Evolutionary conservation across 768 basidiomycete species (phyloP), one percentile per base, ranked within the genome.

Genomic region (Amanita polypyramis): DNA sequence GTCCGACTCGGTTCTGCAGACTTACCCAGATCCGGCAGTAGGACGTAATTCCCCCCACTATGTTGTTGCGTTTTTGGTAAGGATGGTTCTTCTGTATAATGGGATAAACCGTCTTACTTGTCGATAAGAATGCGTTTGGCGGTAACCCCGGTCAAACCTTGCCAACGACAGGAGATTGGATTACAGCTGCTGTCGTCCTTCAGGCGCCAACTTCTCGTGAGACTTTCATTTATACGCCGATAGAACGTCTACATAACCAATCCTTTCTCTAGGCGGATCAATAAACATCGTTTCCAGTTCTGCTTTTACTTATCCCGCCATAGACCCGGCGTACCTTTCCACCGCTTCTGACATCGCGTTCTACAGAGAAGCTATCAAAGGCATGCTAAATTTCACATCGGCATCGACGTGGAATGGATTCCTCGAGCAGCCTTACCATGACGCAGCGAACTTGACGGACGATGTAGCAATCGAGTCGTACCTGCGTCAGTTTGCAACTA

Each of bases 271-370:
- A 71, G 68, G 67, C 45, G 70, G 70, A 19, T 57, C 56, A 9
- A 49, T 70, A n/a, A 64, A 57, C 11, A 51, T 78, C 33, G 67
- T 60, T 35, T 70, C 73, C 12, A 65, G 60, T 19, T 59, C 70
- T 54, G 67, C 76, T 8, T 76, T 78, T 58, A 63, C 62, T 25
- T 34, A 60, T 20, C 77, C 79, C 0, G 45, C 64, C 23, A 76
- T 81, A 56, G 66, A 81, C 54, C 73, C 76, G 3, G 67, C 67
- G 39, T 69, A 73, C 58, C 62, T 74, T 17, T 57, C 47, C 25
- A 60, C 61, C 6, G 40, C 50, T 1, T 61, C 65, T 32, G 70
- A 69, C 46, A 57, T 63, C 4, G 51, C 58, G 27, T 56, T 57
- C 0, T 44, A 66, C 50, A 53, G 60, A 2, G 58, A 61, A 36